Percentiles rank a stretch among this genome's conserved stretches.
Evolutionary conservation across 108 stramenopile species (phyloP).

Genomic region (Stephanodiscus minutulus): DNA sequence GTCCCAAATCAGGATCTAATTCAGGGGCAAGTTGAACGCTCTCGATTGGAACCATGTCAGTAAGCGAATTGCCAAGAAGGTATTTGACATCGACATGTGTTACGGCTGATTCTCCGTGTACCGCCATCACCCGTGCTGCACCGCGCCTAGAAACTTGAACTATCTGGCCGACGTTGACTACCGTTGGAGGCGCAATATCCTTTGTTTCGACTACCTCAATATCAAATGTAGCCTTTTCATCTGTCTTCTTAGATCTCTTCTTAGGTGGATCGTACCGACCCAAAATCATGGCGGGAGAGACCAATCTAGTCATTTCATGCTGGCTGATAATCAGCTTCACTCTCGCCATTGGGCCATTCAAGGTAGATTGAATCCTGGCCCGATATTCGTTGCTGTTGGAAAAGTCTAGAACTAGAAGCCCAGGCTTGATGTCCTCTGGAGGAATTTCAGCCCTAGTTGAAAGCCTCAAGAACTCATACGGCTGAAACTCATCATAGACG

Average conservation of each 20-base stretch:
- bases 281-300: conserved; percentile 49
- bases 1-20: conserved; percentile 32
- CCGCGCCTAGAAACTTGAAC: conserved; percentile 20
- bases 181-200: not conserved
- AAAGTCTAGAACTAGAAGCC: conserved; percentile 50
- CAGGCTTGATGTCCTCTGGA: conserved; percentile 47
- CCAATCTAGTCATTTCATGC: conserved; percentile 43
- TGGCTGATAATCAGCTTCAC: conserved; percentile 44
- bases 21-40: conserved; percentile 39
- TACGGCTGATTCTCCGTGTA: conserved; percentile 16
- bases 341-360: conserved; percentile 40
- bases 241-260: conserved; percentile 6
- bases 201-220: not conserved
- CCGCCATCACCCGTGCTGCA: conserved; percentile 24
- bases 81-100: conserved; percentile 37
- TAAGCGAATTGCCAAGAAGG: conserved; percentile 22
- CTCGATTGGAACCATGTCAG: conserved; percentile 35
- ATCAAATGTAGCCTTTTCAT: not conserved
- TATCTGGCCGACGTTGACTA: conserved; percentile 1
- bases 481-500: conserved; percentile 64
- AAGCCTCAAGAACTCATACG: conserved; percentile 42
- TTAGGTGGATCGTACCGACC: conserved; percentile 32
- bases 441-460: conserved; percentile 45
- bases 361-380: conserved; percentile 32
- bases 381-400: conserved; percentile 52